Base-by-base conservation (phyloP, 148 eudicot genomes). In the Cornus suecica region DNA sequence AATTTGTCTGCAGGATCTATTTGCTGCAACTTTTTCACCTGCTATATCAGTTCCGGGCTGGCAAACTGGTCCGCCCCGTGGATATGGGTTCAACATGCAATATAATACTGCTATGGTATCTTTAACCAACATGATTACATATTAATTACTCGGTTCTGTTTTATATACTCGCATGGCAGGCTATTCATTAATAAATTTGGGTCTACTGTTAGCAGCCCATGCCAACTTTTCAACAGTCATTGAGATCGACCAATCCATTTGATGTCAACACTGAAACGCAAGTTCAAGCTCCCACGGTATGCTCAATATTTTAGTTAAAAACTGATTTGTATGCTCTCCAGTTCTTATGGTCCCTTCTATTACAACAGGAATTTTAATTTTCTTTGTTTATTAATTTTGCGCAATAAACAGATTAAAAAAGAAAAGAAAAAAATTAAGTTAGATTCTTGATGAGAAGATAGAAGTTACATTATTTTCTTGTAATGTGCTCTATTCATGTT, bases 41-140 rank as follows among this genome's bases (percentile, higher is more conserved):
- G 42, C 28, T 73, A 84, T 83, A 70, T 84, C 83, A 81, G 83
- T 81, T 79, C 87, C 85, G n/a, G 94, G 90, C 75, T 95, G 99
- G 99, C 91, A 87, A 74, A 68, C 85, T 65, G 91, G 86, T 79
- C 75, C 75, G 48, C 78, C 75, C 41, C 86, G 91, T 71, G 92
- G 89, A 79, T 79, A 80, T 88, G 83, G 85, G 66, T 89, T 52
- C 79, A 87, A 74, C 34, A 90, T 90, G 94, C 94, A 83, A 63
- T 91, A 90, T 77, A 90, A 87, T 65, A 45, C 83, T 73, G 83
- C 83, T 27, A 76, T 80, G 99, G 97, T 91, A 87, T 81, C 71
- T 67, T 3, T 20, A 25, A 8, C n/a, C 27, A 18, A 64, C 27
- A 41, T n/a, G 32, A 31, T 66, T 75, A 20, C 28, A 14, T 34